These are phyloP conservation scores for Auricularia sp. DNA, from an alignment of 768 basidiomycete species.

Conservation along the genomic window DNA sequence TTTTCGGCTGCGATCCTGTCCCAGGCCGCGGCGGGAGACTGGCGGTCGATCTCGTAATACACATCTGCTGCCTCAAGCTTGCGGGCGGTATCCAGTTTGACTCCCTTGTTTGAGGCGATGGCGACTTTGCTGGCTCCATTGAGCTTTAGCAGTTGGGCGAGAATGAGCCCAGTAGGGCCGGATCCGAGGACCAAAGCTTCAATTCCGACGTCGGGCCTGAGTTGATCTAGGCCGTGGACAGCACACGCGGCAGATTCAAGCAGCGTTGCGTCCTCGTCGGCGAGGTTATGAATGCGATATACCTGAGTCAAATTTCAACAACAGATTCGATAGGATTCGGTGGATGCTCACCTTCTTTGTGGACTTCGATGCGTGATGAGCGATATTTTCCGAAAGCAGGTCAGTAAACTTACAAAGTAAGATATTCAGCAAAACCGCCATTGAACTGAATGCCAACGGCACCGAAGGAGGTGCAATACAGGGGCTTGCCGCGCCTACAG, in stretches of 20 bases:
- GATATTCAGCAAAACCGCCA: conserved; percentile 87
- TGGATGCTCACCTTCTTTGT: conserved; percentile 38
- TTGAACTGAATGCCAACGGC: conserved; percentile 70
- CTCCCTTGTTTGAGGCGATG: conserved; percentile 57
- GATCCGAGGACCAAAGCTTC: conserved; percentile 82
- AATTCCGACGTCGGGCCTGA: conserved; percentile 69
- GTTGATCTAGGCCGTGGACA: conserved; percentile 84
- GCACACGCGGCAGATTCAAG: conserved; percentile 88
- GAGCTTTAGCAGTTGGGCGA: conserved; percentile 71
- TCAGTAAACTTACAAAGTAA: conserved; percentile 53
- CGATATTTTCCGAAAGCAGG: not conserved
- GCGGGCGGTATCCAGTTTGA: conserved; percentile 83
- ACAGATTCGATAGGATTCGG: too few relatives aligned
- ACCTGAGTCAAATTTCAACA: conserved; percentile 18
- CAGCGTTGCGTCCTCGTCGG: conserved; percentile 79
- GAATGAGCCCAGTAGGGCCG: conserved; percentile 87
- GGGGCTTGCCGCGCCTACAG: conserved; percentile 72
- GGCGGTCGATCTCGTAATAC: conserved; percentile 75
- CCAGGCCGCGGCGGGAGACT: conserved; percentile 71
- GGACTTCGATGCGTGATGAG: conserved; percentile 27
- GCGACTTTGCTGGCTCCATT: conserved; percentile 17
- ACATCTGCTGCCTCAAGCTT: conserved; percentile 71
- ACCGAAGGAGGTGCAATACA: conserved; percentile 79
- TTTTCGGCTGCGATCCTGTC: conserved; percentile 67
- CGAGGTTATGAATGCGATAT: conserved; percentile 81